Evolutionary conservation across 345 rosid species (phyloP), one percentile per base, ranked within the genome.

Genomic region (Rhizophora mangle): DNA sequence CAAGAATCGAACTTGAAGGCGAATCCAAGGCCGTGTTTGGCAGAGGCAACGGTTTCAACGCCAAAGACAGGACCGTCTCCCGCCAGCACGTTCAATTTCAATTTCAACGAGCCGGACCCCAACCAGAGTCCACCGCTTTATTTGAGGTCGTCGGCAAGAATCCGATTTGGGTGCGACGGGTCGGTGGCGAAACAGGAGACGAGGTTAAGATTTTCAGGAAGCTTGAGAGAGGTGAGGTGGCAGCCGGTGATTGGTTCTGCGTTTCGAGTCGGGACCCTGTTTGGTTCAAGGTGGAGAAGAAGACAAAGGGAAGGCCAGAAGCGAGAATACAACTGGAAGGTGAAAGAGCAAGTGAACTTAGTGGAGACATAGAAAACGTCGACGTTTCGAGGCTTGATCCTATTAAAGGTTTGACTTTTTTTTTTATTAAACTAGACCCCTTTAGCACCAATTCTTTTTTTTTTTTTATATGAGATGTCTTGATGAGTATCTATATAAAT

Each of bases 101-200:
- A 67, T 62, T 78, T 15, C 67, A 29, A 46, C 37, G 34, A 36
- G 31, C 36, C 43, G 80, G 57, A n/a, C 64, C 72, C 54, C 68
- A 67, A 60, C 43, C 31, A 24, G 73, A 74, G 62, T 76, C 73
- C 79, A 83, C 67, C 84, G 93, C 82, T 74, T 77, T 71, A 22
- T 74, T 90, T 68, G 77, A 82, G 68, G 96, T 90, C 51, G 64
- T 84, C 26, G 93, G 98, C 52, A 85, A 73, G 77, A 93, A 90
- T 68, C 96, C 92, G 10, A 61, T 89, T 9, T 93, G 98, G 93
- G 76, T 85, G 9, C 69, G 79, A 64, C 72, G 78, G 65, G 47
- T 61, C 24, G 47, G 37, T 5, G 74, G 67, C 9, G 83, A 77
- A 6, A 21, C 34, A 6, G 69, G 60, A 3, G 32, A 9, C 39